Conservation (phyloP, 345 rosid genomes). For the Garcia nutans region DNA sequence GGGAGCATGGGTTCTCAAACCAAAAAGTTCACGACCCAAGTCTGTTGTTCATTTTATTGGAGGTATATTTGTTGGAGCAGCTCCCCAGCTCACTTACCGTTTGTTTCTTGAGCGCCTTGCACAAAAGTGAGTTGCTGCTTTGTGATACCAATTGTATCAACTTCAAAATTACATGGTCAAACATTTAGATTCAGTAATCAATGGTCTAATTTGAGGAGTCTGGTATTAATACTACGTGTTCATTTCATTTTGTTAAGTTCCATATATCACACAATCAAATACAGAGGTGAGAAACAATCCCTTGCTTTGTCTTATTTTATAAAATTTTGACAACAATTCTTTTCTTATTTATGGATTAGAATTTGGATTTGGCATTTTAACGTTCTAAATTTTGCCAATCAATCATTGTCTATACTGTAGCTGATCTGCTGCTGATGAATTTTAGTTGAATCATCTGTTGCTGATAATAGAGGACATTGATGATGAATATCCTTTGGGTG, state of each 20-base stretch:
- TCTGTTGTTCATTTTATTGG: slow-evolving; percentile 88
- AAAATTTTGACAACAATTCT: background rate
- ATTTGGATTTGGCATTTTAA: background rate
- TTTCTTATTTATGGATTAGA: background rate
- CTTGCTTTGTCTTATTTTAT: background rate
- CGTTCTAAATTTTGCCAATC: background rate
- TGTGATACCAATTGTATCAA: background rate
- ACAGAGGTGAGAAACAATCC: background rate
- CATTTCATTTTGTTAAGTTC: background rate
- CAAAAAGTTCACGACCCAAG: slow-evolving; percentile 57
- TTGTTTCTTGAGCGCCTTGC: slow-evolving; percentile 91
- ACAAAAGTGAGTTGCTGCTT: slow-evolving; percentile 55
- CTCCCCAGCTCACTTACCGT: slow-evolving; percentile 95
- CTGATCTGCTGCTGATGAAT: background rate
- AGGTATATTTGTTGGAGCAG: slow-evolving; percentile 98
- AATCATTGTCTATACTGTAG: background rate
- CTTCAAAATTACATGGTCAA: background rate
- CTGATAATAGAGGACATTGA: slow-evolving; percentile 14
- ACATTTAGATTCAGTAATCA: background rate
- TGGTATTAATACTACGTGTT: background rate
- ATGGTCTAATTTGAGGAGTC: background rate
- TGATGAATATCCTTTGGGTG: slow-evolving; percentile 17
- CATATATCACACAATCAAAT: background rate
- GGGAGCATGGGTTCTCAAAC: slow-evolving; percentile 98
- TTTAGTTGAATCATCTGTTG: slow-evolving; percentile 4